Base-by-base conservation (phyloP, 2,329 filamentous ascomycete species). In the Alternaria metachromatica region DNA sequence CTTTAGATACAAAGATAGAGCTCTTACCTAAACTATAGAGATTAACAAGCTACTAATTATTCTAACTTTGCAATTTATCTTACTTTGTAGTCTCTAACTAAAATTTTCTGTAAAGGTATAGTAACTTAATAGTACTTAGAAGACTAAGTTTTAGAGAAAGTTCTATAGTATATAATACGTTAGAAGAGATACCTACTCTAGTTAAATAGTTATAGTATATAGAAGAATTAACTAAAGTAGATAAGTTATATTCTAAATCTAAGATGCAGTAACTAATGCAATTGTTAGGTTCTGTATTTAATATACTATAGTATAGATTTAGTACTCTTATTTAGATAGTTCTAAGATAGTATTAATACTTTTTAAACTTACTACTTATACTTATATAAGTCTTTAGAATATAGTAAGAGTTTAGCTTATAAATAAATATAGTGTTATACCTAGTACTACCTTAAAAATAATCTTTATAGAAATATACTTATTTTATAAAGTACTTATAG, bases 181-280 rank as follows among this genome's bases (percentile, higher is more conserved):
- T 6, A 6, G n/a, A 13, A 51, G 50, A 49, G 33, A 62, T 49
- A 12, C 5, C 11, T 25, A 26, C 45, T 3, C 11, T 20, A 10
- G 13, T 26, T 43, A 61, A 61, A 57, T 15, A 61, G 25, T 61
- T 5, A 13, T 44, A 13, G 25, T 61, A 61, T 11, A 15, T 13
- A 26, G 45, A 37, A 55, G 8, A 18, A n/a, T 15, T 25, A 55
- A 69, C 60, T 3, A 69, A 30, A 43, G 60, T 43, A 15, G 64
- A 57, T 28, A 69, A 13, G 37, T 65, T 67, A 9, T 69, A 26
- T 55, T 69, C 54, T 50, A 65, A 7, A 51, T 67, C 21, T 21
- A 57, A 62, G 8, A 58, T 63, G 8, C 30, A 65, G 51, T 44
- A 69, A 18, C 62, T 20, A n/a, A 44, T 33, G 15, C 28, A 69